Percentiles rank a stretch among this genome's conserved stretches.
These are phyloP conservation scores for Leishmania martiniquensis DNA, from an alignment of 208 protist species.

Conservation along the genomic window DNA sequence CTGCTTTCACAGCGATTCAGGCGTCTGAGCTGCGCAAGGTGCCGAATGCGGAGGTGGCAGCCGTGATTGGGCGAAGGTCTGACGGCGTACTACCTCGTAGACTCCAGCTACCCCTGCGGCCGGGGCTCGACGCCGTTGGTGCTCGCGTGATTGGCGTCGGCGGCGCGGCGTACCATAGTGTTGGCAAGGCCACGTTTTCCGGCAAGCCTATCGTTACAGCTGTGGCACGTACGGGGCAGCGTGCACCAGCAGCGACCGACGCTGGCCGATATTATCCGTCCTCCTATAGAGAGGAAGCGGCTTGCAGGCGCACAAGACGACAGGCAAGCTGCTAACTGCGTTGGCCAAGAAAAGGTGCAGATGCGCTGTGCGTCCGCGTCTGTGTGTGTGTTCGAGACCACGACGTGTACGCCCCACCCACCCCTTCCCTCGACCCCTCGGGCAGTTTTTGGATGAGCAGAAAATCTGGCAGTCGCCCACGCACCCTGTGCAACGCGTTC, in stretches of 20 bases:
- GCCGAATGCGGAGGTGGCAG: constrained; percentile 53
- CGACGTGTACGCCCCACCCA: too few species aligned
- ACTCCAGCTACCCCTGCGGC: constrained; percentile 57
- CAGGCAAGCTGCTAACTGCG: constrained; percentile 57
- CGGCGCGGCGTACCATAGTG: constrained; percentile 90
- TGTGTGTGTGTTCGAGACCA: background rate
- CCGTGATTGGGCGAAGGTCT: constrained; percentile 81
- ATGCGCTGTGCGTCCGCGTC: background rate
- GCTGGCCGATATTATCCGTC: constrained; percentile 62
- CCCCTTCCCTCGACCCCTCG: too few species aligned
- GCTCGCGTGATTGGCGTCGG: constrained; percentile 91
- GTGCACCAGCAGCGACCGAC: constrained; percentile 83
- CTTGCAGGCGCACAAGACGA: constrained; percentile 52
- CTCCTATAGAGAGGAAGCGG: constrained; percentile 40
- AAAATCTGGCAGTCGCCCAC: too few species aligned
- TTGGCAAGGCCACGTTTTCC: constrained; percentile 82
- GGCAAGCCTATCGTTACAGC: constrained; percentile 59
- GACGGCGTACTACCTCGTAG: constrained; percentile 90
- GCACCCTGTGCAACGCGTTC: too few species aligned
- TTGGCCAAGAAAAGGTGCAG: constrained; percentile 8
- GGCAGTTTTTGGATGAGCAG: too few species aligned
- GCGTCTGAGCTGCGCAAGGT: constrained; percentile 21
- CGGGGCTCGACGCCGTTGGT: constrained; percentile 66
- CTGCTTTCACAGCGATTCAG: constrained; percentile 55
- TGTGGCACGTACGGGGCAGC: constrained; percentile 66